These are phyloP conservation scores for Punctularia strigosozonata DNA, from an alignment of 768 basidiomycete species.

Conservation along the genomic window DNA sequence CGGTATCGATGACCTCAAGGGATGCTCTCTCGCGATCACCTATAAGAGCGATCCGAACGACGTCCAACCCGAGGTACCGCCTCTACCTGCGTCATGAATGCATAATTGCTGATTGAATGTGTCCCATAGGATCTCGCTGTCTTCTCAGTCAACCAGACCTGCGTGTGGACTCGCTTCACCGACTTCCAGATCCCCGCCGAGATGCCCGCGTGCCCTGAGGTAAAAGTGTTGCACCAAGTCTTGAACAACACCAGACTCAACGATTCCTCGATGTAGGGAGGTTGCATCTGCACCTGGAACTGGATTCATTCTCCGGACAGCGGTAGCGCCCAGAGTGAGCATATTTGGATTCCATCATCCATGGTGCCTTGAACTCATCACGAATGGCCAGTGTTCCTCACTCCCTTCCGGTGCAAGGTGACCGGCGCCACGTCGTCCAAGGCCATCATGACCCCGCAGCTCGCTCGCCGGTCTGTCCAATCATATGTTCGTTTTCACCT, in stretches of 20 bases:
- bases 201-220: conserved; percentile 32
- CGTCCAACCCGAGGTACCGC: conserved; percentile 26
- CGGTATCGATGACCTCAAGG: conserved; percentile 11
- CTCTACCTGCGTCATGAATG: no score
- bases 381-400: conserved; percentile 23
- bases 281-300: conserved; percentile 32
- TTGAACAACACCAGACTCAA: no score
- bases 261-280: no score
- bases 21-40: conserved; percentile 28
- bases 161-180: conserved; percentile 28
- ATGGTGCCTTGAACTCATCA: neutral
- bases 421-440: conserved; percentile 15
- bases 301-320: conserved; percentile 27
- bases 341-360: neutral
- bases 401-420: conserved; percentile 28
- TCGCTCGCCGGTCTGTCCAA: conserved; percentile 17
- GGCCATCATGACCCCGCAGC: conserved; percentile 19
- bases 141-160: conserved; percentile 31
- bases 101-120: no score
- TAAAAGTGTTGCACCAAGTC: no score
- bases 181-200: conserved; percentile 28
- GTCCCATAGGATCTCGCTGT: conserved; percentile 31
- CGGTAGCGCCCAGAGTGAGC: conserved; percentile 23
- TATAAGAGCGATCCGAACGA: conserved; percentile 24
- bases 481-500: neutral